Conservation (phyloP, 192 early-diverging fungal species). For the Coemansia sp. region DNA sequence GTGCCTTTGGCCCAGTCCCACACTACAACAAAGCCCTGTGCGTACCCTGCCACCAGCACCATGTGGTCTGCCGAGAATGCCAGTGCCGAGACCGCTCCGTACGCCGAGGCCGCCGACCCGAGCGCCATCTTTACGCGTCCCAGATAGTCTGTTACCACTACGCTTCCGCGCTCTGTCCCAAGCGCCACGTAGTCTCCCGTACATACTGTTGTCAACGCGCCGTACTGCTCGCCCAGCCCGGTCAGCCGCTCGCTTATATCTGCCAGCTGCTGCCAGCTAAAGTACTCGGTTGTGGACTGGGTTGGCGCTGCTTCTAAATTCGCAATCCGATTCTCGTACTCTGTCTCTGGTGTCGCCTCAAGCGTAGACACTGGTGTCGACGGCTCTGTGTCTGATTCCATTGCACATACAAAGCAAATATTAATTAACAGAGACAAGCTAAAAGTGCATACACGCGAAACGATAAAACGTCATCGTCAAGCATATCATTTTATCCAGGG, state of each 20-base stretch:
- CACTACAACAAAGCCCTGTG: constrained; percentile 42
- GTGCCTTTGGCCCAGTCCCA: constrained; percentile 52
- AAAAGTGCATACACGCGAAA: background rate
- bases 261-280: constrained; percentile 49
- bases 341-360: constrained; percentile 44
- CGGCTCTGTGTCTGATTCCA: constrained; percentile 30
- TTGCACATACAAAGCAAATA: background rate
- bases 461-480: background rate
- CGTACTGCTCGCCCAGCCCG: constrained; percentile 37
- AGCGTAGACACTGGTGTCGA: constrained; percentile 29
- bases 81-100: constrained; percentile 45
- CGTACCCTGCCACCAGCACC: constrained; percentile 38
- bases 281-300: constrained; percentile 45
- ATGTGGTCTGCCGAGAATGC: constrained; percentile 41
- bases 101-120: constrained; percentile 16
- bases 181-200: constrained; percentile 47
- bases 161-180: constrained; percentile 35
- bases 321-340: constrained; percentile 52
- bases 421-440: background rate
- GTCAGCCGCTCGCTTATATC: constrained; percentile 36
- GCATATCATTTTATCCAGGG: background rate
- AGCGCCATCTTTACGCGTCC: constrained; percentile 40
- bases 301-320: constrained; percentile 38
- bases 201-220: constrained; percentile 24
- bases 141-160: constrained; percentile 44